Evolutionary conservation across 208 protist genomes (phyloP), one percentile per base, ranked within the genome.

Genomic region (Trypanosoma vivax): DNA sequence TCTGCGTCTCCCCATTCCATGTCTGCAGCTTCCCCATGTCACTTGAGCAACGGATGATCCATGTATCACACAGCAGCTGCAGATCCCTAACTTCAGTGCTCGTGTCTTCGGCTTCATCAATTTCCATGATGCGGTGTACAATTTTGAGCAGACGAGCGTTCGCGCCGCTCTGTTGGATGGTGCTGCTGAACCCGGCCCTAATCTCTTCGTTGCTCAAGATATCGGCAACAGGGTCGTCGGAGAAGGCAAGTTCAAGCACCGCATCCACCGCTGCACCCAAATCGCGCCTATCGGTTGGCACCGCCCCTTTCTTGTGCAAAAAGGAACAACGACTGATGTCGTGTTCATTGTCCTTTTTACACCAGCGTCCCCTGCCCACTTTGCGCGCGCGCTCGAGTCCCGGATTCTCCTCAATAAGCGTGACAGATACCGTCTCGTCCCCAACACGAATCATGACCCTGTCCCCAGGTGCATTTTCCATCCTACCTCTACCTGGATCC

Each of bases 51-150:
- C 43, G 43, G 11, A 29, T 50, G 14, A 30, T 14, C 43, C 43
- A 50, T 5, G 24, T 24, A 30, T 50, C 43, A 29, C 43, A 50
- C 43, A 4, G 11, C 43, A 50, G n/a, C 5, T 14, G 43, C 43
- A 50, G 7, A 11, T 23, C 43, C 23, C 5, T 29, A 9, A 23
- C 9, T 14, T 50, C 43, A 14, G 43, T 5, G 5, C 7, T 14
- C 11, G n/a, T 14, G 7, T 21, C 24, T 29, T 29, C 24, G 23
- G 5, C 14, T 5, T 31, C 23, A 11, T 50, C 43, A 19, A 50
- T 5, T 19, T 16, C n/a, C 10, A 50, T 31, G 5, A 50, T 50
- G 9, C 43, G 43, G 14, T 29, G 19, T n/a, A 50, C 21, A n/a
- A 50, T 50, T 14, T 16, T 16, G 7, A 50, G 23, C 9, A 50